Conservation (phyloP, 306 rosid genomes). For the Chamaecrista fasciculata region DNA sequence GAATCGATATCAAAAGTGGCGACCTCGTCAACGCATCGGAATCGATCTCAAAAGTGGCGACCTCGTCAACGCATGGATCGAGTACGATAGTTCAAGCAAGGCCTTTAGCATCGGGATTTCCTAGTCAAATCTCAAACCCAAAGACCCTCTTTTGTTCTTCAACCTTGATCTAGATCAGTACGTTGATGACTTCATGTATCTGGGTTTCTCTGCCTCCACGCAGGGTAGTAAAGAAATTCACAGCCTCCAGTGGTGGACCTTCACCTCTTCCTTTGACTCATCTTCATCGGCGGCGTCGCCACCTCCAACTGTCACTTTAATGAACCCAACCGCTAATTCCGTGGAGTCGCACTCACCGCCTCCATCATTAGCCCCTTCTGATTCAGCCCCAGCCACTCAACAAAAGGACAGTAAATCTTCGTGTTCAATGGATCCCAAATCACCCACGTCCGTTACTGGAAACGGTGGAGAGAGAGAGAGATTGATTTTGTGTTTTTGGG, state of each 20-base stretch:
- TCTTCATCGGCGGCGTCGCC: slow-evolving; percentile 46
- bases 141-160: slow-evolving; percentile 62
- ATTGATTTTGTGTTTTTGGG: no score
- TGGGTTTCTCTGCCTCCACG: slow-evolving; percentile 96
- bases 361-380: slow-evolving; percentile 67
- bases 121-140: slow-evolving; percentile 87
- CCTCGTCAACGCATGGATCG: slow-evolving; percentile 85
- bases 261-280: slow-evolving; percentile 60
- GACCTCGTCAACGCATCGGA: no score
- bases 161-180: slow-evolving; percentile 63
- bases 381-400: slow-evolving; percentile 33
- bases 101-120: slow-evolving; percentile 69
- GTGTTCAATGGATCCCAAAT: no score
- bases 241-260: slow-evolving; percentile 92
- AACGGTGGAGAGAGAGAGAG: no score
- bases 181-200: slow-evolving; percentile 82
- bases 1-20: no score
- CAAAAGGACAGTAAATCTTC: slow-evolving; percentile 57
- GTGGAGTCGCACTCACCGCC: slow-evolving; percentile 61
- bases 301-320: slow-evolving; percentile 51
- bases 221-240: slow-evolving; percentile 95
- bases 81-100: slow-evolving; percentile 60
- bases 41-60: slow-evolving; percentile 88
- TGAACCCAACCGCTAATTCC: slow-evolving; percentile 67
- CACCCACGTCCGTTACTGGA: no score